Conservation (phyloP, 2,329 filamentous ascomycete species). For the Verticillium klebahnii region DNA sequence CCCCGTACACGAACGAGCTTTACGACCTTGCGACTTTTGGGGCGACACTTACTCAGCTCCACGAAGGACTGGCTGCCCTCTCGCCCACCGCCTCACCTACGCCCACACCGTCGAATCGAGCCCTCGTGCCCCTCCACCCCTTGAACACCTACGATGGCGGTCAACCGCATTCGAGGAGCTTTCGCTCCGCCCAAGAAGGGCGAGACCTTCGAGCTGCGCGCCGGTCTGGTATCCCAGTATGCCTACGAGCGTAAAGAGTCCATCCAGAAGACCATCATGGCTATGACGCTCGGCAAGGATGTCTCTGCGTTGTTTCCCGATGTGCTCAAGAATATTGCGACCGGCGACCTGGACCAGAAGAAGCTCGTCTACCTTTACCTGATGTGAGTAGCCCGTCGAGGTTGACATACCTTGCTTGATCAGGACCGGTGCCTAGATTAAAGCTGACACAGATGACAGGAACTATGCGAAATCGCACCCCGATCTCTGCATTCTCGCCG, state of each 20-base stretch:
- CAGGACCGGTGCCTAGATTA: conserved; percentile 3
- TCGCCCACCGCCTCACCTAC: neutral
- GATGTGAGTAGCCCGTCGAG: conserved; percentile 57
- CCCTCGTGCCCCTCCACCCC: conserved; percentile 20
- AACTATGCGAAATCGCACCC: conserved; percentile 99
- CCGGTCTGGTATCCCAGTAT: conserved; percentile 96
- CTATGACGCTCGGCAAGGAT: conserved; percentile 98
- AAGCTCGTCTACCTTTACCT: conserved; percentile 98
- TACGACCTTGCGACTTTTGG: neutral
- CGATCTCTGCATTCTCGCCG: conserved; percentile 95
- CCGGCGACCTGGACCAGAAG: conserved; percentile 92
- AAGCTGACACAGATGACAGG: conserved; percentile 45
- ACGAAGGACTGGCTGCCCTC: neutral
- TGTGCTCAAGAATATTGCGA: conserved; percentile 98
- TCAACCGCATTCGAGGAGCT: conserved; percentile 91
- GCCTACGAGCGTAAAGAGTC: conserved; percentile 98
- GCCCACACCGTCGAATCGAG: neutral
- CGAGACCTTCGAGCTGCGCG: conserved; percentile 95
- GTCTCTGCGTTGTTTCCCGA: conserved; percentile 96
- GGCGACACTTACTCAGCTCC: neutral
- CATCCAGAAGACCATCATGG: conserved; percentile 99
- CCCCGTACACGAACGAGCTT: neutral
- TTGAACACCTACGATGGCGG: conserved; percentile 62
- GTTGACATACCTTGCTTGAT: neutral
- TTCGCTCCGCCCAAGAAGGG: conserved; percentile 93